Evolutionary conservation across 1,139 yeast genomes (phyloP), one percentile per base, ranked within the genome.

Genomic region (Protomyces pachydermus): DNA sequence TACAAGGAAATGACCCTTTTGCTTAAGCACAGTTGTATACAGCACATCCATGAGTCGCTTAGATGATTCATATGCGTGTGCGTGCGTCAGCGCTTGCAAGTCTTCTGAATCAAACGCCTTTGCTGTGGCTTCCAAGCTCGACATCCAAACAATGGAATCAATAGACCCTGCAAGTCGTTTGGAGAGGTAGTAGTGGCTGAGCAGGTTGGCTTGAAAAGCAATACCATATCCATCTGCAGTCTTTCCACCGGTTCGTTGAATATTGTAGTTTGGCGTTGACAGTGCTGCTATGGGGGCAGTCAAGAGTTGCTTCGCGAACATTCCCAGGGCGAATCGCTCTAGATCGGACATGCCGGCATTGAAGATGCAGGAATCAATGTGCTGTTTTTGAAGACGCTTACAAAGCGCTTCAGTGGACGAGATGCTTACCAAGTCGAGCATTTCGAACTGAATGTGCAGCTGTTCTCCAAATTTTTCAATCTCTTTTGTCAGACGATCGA

Each of bases 341-440:
- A 89, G 88, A 5, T 86, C 88, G 45, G 96, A 91, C 72, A 88
- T 96, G 3, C 96, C 95, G 3, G 98, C 93, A 75, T 91, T 93
- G 66, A 91, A 81, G 72, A 88, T 88, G 68, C 91, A 74, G 73
- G 85, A 89, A 74, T 93, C 93, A 52, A 93, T 81, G 60, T 83
- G 82, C 18, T 74, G 72, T 76, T 85, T 91, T 67, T 84, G 82
- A 69, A 83, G 81, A 67, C 77, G 77, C n/a, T 9, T 34, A 18
- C 50, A 48, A 67, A 93, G 75, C 20, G 83, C 80, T 45, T 88
- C 77, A 12, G 91, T 82, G 0, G 97, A 88, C 4, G 90, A 87
- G 97, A 91, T 90, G 71, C 88, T 84, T n/a, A 91, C 81, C 73
- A 93, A 91, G 74, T 93, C 98, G 37, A 93, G 85, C 60, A 91